These are phyloP conservation scores for Monosporascus sp. DNA, from an alignment of 2,329 filamentous ascomycete species.

Conservation along the genomic window DNA sequence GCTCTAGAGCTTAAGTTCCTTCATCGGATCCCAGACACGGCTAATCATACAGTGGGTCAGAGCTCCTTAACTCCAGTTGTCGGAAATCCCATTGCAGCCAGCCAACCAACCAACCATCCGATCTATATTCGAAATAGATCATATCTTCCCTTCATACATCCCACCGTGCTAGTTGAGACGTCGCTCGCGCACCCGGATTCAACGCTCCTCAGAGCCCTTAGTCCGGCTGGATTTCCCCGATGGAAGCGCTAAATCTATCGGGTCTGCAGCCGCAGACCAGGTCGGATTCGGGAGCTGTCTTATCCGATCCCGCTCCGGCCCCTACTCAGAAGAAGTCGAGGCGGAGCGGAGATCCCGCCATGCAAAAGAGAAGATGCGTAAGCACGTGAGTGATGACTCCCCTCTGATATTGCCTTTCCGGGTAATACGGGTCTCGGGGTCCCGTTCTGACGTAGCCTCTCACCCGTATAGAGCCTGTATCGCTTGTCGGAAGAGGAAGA, in stretches of 20 bases:
- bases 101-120: not conserved
- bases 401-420: not conserved
- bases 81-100: not conserved
- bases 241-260: conserved; percentile 19
- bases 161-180: not conserved
- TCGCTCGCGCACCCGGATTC: not conserved
- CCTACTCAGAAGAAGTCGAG: conserved; percentile 45
- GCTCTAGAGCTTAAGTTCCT: too few relatives aligned
- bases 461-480: conserved; percentile 55
- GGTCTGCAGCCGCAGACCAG: conserved; percentile 14
- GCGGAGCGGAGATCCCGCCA: conserved; percentile 39
- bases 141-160: not conserved
- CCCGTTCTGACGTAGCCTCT: not conserved
- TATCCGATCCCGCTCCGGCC: conserved; percentile 10
- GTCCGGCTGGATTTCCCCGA: conserved; percentile 10
- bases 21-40: too few relatives aligned
- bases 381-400: conserved; percentile 49
- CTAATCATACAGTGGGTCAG: too few relatives aligned
- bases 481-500: conserved; percentile 72
- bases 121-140: not conserved
- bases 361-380: conserved; percentile 69
- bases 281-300: conserved; percentile 9
- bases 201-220: not conserved
- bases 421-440: not conserved
- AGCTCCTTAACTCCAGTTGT: not conserved